Evolutionary conservation across 78 protist genomes (phyloP), one percentile per base, ranked within the genome.

Genomic region (Carpediemonas membranifera): DNA sequence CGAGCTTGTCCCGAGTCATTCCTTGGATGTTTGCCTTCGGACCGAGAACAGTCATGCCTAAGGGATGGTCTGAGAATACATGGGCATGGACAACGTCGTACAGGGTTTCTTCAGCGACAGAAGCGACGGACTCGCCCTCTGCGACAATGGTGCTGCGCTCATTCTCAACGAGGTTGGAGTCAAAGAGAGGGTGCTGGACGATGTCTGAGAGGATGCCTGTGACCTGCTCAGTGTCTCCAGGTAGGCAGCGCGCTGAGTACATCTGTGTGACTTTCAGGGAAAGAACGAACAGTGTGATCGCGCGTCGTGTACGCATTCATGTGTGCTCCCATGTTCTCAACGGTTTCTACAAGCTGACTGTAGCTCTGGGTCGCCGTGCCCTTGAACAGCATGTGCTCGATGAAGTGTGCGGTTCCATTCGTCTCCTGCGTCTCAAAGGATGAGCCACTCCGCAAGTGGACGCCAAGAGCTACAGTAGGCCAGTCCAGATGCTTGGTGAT

Each of bases 321-420:
- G 24, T 51, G 55, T n/a, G 55, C 55, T 51, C 55, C 55, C 21
- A 51, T 51, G 21, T 51, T 21, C 55, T 51, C 55, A 51, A 51
- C 55, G 21, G 21, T 24, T 51, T 51, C 33, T 51, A n/a, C 55
- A 51, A 51, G 55, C 24, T 51, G 21, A 21, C 24, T 24, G 24
- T 24, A 24, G 21, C 33, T 51, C 24, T 24, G 21, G 21, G 21
- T 51, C 21, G 33, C 55, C 55, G 55, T 51, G 21, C 55, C 55
- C 55, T 51, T 51, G 55, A 51, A 51, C 33, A 51, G 24, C 55
- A 51, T 21, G 24, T 51, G 55, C 55, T 51, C 55, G 24, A 51
- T 21, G 24, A 51, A 51, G 24, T 51, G 55, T 24, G 55, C 55
- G 21, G 24, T 51, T 51, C 55, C 55, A 24, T 51, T 51, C 24